Evolutionary conservation across 2,329 filamentous ascomycete species (phyloP).

Genomic region (Lachnellula willkommii): DNA sequence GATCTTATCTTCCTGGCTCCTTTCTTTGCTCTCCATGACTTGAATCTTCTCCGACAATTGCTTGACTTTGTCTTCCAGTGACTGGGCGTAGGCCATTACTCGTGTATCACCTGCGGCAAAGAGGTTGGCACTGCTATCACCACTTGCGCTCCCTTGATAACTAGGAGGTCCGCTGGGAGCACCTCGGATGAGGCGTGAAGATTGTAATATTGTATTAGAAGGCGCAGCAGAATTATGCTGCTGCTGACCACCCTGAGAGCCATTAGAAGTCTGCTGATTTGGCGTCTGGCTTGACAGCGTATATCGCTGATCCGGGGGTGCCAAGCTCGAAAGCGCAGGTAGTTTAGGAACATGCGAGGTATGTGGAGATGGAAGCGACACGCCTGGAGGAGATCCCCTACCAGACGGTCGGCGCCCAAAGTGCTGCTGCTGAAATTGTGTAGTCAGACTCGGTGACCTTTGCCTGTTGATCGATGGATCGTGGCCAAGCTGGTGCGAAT

Average conservation of each 20-base stretch:
- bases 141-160: constrained; percentile 50
- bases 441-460: constrained; percentile 60
- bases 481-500: constrained; percentile 46
- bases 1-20: constrained; percentile 23
- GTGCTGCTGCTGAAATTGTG: constrained; percentile 61
- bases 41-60: constrained; percentile 41
- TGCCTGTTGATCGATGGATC: constrained; percentile 51
- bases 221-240: constrained; percentile 25
- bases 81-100: constrained; percentile 68
- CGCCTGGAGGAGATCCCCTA: constrained; percentile 41
- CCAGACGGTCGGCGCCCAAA: constrained; percentile 53
- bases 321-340: constrained; percentile 29
- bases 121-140: constrained; percentile 60
- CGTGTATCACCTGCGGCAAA: constrained; percentile 57
- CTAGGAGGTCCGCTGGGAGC: constrained; percentile 28
- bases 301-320: constrained; percentile 31
- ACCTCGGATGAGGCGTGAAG: constrained; percentile 40
- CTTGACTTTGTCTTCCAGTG: constrained; percentile 57
- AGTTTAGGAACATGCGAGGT: constrained; percentile 29
- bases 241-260: constrained; percentile 14
- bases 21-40: constrained; percentile 34
- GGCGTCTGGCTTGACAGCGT: constrained; percentile 27
- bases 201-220: constrained; percentile 32
- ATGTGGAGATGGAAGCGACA: constrained; percentile 29
- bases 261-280: constrained; percentile 21